These are phyloP conservation scores for Lactarius pseudohatsudake DNA, from an alignment of 768 basidiomycete species.

Conservation along the genomic window DNA sequence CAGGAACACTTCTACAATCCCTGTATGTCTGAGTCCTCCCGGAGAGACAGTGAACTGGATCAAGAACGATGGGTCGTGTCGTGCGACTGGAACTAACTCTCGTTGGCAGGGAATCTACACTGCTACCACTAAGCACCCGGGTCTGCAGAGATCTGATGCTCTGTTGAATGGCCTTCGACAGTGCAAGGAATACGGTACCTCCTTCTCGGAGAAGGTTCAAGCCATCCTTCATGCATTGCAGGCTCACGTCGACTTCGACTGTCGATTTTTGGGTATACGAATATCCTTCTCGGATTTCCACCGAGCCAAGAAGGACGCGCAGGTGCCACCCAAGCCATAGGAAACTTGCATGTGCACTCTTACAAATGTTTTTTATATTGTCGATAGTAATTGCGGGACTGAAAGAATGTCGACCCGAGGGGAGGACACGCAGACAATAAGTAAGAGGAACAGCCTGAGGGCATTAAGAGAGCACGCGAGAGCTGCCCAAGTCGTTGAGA, in stretches of 20 bases:
- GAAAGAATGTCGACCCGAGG: no score
- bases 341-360: background rate
- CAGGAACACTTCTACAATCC: constrained; percentile 92
- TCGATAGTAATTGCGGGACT: no score
- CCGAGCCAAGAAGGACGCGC: constrained; percentile 56
- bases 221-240: constrained; percentile 74
- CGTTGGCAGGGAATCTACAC: constrained; percentile 61
- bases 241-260: constrained; percentile 84
- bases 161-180: constrained; percentile 62
- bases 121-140: constrained; percentile 39
- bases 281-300: constrained; percentile 84
- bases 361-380: background rate
- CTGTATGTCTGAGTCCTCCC: constrained; percentile 81
- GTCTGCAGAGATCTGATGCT: constrained; percentile 38
- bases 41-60: constrained; percentile 73
- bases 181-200: constrained; percentile 64
- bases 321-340: constrained; percentile 34
- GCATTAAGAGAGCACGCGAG: constrained; percentile 47
- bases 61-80: constrained; percentile 40
- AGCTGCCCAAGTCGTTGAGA: constrained; percentile 30
- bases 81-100: constrained; percentile 15
- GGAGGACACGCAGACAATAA: background rate
- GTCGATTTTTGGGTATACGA: constrained; percentile 84
- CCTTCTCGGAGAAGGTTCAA: constrained; percentile 77
- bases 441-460: background rate